Evolutionary conservation across 176 grass and related monocot species (phyloP).

Genomic region (Oryza officinalis): DNA sequence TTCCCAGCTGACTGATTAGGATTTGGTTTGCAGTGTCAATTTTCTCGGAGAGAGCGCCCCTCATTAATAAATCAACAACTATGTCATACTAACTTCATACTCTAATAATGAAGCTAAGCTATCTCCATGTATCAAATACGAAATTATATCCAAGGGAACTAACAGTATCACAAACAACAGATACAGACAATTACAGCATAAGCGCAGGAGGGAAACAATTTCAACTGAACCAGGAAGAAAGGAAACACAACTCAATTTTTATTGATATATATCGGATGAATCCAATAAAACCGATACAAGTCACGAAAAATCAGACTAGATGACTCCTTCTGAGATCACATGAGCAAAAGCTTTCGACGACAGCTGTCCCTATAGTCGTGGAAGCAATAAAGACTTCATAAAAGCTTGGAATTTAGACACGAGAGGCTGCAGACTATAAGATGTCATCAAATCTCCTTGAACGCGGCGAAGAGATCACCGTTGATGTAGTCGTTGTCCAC

Average conservation of each 20-base stretch:
- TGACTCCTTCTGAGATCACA: not conserved
- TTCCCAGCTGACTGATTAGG: too few species aligned
- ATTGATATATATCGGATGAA: constrained; percentile 36
- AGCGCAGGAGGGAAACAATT: too few species aligned
- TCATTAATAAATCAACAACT: too few species aligned
- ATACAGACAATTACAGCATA: too few species aligned
- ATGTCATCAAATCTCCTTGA: constrained; percentile 55
- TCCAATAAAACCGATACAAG: constrained; percentile 31
- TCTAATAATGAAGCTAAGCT: too few species aligned
- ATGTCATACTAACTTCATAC: too few species aligned
- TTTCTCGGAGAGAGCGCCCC: too few species aligned
- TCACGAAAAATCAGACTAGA: constrained; percentile 7
- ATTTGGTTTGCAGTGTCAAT: too few species aligned
- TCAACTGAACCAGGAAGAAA: not conserved
- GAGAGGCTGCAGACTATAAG: not conserved
- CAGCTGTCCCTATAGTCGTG: constrained; percentile 3
- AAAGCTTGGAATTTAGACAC: constrained; percentile 1
- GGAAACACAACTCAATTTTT: constrained; percentile 2
- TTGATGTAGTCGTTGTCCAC: constrained; percentile 84
- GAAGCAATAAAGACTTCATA: constrained; percentile 8
- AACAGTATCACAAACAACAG: too few species aligned
- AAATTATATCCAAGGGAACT: too few species aligned
- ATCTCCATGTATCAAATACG: too few species aligned
- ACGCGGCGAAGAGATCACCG: constrained; percentile 70
- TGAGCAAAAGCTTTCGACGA: not conserved